Evolutionary conservation across 768 basidiomycete genomes (phyloP).

Genomic region (Coprinopsis marcescibilis): DNA sequence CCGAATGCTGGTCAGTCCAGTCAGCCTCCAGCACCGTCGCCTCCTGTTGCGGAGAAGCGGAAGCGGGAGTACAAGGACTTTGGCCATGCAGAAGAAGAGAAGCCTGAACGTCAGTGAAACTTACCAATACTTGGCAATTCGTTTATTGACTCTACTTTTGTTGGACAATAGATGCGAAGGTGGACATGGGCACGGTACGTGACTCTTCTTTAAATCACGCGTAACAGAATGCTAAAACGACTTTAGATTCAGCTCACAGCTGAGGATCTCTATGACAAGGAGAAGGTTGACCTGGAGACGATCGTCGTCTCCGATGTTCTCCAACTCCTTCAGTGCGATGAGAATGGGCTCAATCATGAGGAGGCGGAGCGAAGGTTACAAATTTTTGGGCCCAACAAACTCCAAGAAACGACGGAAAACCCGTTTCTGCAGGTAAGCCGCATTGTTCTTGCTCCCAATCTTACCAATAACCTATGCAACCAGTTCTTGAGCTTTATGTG

Average conservation of each 20-base stretch:
- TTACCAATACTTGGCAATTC: constrained; percentile 8
- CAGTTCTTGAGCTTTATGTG: constrained; percentile 98
- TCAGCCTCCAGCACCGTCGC: neutral
- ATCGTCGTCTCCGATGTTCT: constrained; percentile 96
- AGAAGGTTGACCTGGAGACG: constrained; percentile 98
- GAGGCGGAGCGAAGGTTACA: constrained; percentile 83
- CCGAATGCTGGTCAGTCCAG: neutral
- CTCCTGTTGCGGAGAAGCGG: constrained; percentile 41
- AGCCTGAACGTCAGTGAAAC: constrained; percentile 55
- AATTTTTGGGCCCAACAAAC: constrained; percentile 95
- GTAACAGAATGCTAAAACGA: constrained; percentile 4
- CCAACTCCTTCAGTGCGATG: constrained; percentile 87
- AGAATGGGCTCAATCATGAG: constrained; percentile 66
- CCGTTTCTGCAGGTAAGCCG: constrained; percentile 72
- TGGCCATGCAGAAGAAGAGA: constrained; percentile 63
- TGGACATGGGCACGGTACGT: constrained; percentile 76
- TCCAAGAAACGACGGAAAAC: constrained; percentile 87
- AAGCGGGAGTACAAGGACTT: constrained; percentile 90
- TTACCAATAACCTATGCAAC: constrained; percentile 1
- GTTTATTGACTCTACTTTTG: constrained; percentile 11
- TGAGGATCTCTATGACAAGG: constrained; percentile 94
- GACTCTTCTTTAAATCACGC: constrained; percentile 8
- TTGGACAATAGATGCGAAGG: constrained; percentile 69
- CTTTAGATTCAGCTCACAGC: constrained; percentile 80
- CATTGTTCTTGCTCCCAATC: neutral